These are phyloP conservation scores for Triticum monococcum DNA, from an alignment of 176 grass and related monocot species.

Conservation along the genomic window DNA sequence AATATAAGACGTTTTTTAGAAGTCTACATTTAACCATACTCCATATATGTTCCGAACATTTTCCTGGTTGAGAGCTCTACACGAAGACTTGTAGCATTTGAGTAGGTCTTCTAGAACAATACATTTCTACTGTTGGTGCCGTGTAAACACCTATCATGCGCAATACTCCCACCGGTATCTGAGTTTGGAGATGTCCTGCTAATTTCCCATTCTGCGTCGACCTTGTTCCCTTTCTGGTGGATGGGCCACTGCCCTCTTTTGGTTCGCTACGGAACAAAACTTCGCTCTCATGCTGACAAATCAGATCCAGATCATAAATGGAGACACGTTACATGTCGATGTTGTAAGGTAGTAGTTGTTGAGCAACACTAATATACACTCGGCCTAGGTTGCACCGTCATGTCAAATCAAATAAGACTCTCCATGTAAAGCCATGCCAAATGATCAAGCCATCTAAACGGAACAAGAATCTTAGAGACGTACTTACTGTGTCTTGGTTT, in stretches of 20 bases:
- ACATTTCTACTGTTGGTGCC: neutral
- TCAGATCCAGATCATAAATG: constrained; percentile 24
- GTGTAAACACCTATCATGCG: neutral
- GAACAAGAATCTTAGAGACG: neutral
- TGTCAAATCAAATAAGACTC: neutral
- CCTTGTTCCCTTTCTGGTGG: neutral
- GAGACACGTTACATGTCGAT: constrained; percentile 14
- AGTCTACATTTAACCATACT: neutral
- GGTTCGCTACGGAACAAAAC: neutral
- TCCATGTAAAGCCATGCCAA: neutral
- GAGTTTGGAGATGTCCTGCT: neutral
- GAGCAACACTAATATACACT: neutral
- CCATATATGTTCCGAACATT: neutral
- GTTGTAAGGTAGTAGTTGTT: constrained; percentile 19
- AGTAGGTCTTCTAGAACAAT: neutral
- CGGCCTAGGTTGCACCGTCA: neutral
- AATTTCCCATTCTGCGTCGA: neutral
- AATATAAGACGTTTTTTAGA: too few relatives aligned
- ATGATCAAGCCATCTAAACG: neutral
- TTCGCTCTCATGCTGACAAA: neutral
- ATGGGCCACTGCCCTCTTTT: neutral
- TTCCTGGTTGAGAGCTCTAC: neutral
- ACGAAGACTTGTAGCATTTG: neutral
- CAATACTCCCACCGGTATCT: neutral
- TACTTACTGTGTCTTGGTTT: too few relatives aligned